Percentiles rank a stretch among this genome's conserved stretches.
Evolutionary conservation across 768 basidiomycete genomes (phyloP).

Genomic region (Coprinopsis strossmayeri): DNA sequence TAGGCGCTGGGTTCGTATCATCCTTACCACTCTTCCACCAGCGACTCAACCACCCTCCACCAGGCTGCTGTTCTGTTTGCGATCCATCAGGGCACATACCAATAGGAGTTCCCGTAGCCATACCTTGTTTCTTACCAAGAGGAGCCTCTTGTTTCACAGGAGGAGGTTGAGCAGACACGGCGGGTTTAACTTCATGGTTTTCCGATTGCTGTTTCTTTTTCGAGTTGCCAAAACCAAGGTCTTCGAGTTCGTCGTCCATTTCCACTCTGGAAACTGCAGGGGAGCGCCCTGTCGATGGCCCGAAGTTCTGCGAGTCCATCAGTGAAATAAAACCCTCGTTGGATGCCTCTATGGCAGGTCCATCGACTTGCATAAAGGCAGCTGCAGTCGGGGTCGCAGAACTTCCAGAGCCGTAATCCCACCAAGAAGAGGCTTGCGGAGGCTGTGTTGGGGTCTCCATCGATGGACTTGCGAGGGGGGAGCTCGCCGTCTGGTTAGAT

Average conservation of each 20-base stretch:
- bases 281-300: constrained; percentile 24
- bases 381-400: constrained; percentile 62
- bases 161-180: constrained; percentile 15
- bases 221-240: constrained; percentile 86
- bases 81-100: constrained; percentile 6
- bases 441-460: constrained; percentile 32
- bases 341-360: constrained; percentile 31
- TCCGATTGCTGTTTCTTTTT: constrained; percentile 29
- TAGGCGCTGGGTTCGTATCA: constrained; percentile 54
- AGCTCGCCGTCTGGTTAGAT: too few relatives aligned
- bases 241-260: constrained; percentile 70
- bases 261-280: constrained; percentile 12
- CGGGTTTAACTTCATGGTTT: constrained; percentile 10
- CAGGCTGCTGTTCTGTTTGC: constrained; percentile 15
- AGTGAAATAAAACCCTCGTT: constrained; percentile 70
- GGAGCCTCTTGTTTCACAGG: constrained; percentile 8
- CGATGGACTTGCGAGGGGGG: constrained; percentile 15
- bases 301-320: constrained; percentile 59
- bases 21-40: constrained; percentile 64
- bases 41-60: constrained; percentile 74
- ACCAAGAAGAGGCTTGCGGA: constrained; percentile 41
- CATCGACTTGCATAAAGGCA: constrained; percentile 53
- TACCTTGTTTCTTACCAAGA: constrained; percentile 22
- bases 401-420: constrained; percentile 43
- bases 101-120: constrained; percentile 4